Evolutionary conservation across 2,329 filamentous ascomycete species (phyloP), one percentile per base, ranked within the genome.

Genomic region (Xylariaceae sp.): DNA sequence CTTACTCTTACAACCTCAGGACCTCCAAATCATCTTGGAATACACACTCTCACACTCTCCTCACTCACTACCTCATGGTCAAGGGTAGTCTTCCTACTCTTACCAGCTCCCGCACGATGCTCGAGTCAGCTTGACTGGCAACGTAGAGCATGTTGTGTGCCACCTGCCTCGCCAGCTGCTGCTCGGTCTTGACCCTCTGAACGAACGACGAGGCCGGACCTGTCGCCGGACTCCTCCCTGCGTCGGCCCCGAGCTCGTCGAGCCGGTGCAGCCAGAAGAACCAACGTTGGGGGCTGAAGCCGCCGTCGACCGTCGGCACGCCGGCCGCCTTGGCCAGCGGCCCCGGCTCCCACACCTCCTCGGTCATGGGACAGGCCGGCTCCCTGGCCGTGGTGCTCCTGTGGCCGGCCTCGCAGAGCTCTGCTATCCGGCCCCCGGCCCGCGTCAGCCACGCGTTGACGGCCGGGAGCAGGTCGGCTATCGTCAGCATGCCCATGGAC

Each of bases 341-440:
- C 3, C 44, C 44, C 10, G 32, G 36, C 12, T 28, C 29, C 24
- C 34, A 34, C 10, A 45, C 31, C 3, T 39, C 38, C 3, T 45
- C 39, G 2, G 42, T 38, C 19, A 40, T 31, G 15, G 40, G 34
- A 13, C 37, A 32, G 3, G 33, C 25, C 18, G 39, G 27, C 5
- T 28, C 22, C 1, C 33, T 18, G 1, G 28, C 30, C 15, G 32
- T 22, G 30, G 32, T 32, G 15, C 31, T 8, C n/a, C n/a, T 22
- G 16, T 47, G 42, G n/a, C 44, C 44, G 9, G 34, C 38, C 31
- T 45, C 42, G 28, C 44, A 47, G n/a, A 47, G 38, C 24, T 47
- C 42, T 17, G 36, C 32, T 29, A 47, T 45, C 16, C 42, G 31
- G 13, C 36, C 30, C 4, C 44, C 44, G 3, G 44, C 44, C n/a